phyloP scores from a whole-genome alignment of 805 yeast genomes.

The Vanderwaltozyma yarrowii region DNA sequence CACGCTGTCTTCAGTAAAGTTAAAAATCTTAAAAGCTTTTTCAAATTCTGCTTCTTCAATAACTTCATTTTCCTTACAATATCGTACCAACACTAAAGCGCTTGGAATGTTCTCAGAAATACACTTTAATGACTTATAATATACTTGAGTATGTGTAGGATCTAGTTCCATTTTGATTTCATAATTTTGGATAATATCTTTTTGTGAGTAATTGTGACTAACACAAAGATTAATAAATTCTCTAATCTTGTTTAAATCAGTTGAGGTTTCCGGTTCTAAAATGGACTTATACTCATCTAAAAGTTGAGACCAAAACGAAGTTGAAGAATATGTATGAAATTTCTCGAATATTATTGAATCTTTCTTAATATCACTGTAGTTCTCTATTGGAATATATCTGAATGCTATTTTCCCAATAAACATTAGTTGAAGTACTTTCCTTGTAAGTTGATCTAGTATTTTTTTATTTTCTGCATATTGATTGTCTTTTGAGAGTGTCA shows the following conservation, averaged over 20 bases:
- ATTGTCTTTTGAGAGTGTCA: conserved; percentile 47
- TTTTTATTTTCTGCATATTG: too few relatives aligned
- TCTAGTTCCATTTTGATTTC: conserved; percentile 34
- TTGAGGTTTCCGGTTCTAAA: conserved; percentile 1
- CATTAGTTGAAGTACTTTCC: conserved; percentile 44
- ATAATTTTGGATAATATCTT: conserved; percentile 39
- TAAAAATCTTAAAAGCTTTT: too few relatives aligned
- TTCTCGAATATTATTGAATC: conserved; percentile 3
- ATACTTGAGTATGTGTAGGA: conserved; percentile 36
- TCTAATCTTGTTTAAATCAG: conserved; percentile 16
- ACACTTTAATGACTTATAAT: conserved; percentile 46
- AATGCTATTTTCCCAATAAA: conserved; percentile 32
- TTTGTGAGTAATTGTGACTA: conserved; percentile 40
- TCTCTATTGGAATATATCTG: conserved; percentile 7
- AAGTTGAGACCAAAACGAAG: conserved; percentile 23
- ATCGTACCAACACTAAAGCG: too few relatives aligned
- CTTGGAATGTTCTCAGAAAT: conserved; percentile 39
- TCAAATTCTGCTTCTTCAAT: too few relatives aligned
- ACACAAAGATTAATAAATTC: conserved; percentile 39
- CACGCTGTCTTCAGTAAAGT: too few relatives aligned
- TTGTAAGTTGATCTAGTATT: conserved; percentile 37
- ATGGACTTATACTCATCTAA: conserved; percentile 23
- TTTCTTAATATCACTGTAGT: conserved; percentile 9
- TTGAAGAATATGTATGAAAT: conserved; percentile 16
- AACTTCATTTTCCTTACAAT: too few relatives aligned